Conservation (phyloP, 805 yeast genomes). For the Kodamaea hsintzibuensis region DNA sequence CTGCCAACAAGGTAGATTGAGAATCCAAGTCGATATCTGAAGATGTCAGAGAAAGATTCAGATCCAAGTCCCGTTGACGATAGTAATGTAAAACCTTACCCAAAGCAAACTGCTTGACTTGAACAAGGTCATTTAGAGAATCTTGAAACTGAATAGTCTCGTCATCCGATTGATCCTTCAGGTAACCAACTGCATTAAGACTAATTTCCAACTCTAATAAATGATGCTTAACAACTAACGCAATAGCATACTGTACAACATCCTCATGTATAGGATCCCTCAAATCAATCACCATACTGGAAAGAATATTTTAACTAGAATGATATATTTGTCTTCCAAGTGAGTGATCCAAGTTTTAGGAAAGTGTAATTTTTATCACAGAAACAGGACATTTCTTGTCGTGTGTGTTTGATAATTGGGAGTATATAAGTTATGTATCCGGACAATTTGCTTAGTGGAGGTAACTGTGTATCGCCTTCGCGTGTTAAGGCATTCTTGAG, state of each 20-base stretch:
- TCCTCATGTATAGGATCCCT: neutral
- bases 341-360: neutral
- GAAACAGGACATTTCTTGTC: neutral
- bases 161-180: constrained; percentile 18
- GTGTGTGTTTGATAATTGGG: neutral
- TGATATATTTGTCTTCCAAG: neutral
- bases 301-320: neutral
- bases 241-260: constrained; percentile 22
- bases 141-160: constrained; percentile 22
- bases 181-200: constrained; percentile 1
- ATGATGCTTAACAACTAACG: constrained; percentile 25
- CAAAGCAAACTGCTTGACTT: constrained; percentile 15
- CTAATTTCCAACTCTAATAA: constrained; percentile 17
- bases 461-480: constrained; percentile 35
- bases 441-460: constrained; percentile 17
- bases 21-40: constrained; percentile 3
- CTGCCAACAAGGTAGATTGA: constrained; percentile 7
- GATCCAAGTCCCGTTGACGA: constrained; percentile 4
- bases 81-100: constrained; percentile 17
- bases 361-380: neutral
- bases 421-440: neutral
- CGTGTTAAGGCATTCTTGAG: constrained; percentile 39
- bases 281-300: neutral
- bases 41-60: neutral
- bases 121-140: constrained; percentile 18